Evolutionary conservation across 2,329 filamentous ascomycete genomes (phyloP), one percentile per base, ranked within the genome.

Genomic region (Colletotrichum magnum): DNA sequence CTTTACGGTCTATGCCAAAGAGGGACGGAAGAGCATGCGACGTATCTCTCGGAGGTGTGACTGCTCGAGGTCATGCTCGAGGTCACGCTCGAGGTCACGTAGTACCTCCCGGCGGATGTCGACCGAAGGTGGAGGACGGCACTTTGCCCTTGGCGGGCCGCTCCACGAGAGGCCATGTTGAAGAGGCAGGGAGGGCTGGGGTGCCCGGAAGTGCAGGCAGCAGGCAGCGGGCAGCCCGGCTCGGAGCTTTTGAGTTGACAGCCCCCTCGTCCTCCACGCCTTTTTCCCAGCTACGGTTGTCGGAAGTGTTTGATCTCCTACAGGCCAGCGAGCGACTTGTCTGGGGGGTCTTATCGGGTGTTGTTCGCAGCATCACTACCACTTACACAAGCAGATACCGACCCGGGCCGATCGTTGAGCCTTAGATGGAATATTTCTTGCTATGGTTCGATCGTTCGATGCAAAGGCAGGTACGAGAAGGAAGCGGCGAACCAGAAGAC

Each of bases 241-340:
- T 51, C 18, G 50, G 41, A 47, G 51, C 50, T 66, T 56, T 59
- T 26, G 41, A 16, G 53, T 39, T 59, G 32, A 28, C 32, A 50
- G 48, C 32, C 50, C 32, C 43, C 47, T 47, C 47, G 36, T 24
- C 57, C 24, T 16, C 43, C 50, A 10, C 51, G 10, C 43, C 2
- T 2, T 65, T 56, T 41, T 62, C 52, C 67, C 67, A 67, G 56
- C 67, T 56, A 32, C 62, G 67, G 62, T 57, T 66, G 50, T 69
- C 67, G 67, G 62, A 56, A 66, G 63, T 56, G 62, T 69, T 69
- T 69, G 67, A 69, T 67, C 67, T 69, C 62, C 62, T 48, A 21
- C 32, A 57, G 63, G 45, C 56, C 54, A 50, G 5, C 45, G 32
- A 36, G 1, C 45, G 7, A 43, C 32, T 12, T 41, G 13, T 45